Evolutionary conservation across 2,329 filamentous ascomycete species (phyloP).

Genomic region (Cercospora nicotianae): DNA sequence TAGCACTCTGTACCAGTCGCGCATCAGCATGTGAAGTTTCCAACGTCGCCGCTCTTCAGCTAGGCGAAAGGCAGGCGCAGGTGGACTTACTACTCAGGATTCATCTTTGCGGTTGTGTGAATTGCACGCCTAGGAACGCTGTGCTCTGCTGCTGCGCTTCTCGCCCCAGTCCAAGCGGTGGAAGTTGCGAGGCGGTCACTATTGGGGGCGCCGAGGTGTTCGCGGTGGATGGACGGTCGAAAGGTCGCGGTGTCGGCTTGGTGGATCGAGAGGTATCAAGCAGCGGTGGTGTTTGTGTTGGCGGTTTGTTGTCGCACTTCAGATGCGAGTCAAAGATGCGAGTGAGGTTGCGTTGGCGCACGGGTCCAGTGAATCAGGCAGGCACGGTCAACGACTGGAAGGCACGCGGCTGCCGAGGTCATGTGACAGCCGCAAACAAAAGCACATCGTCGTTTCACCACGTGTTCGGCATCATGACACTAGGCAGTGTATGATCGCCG

Average conservation of each 20-base stretch:
- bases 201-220: constrained; percentile 13
- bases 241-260: not conserved
- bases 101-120: constrained; percentile 57
- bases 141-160: constrained; percentile 6
- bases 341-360: constrained; percentile 11
- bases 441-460: constrained; percentile 7
- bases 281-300: not conserved
- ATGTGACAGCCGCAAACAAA: constrained; percentile 10
- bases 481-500: not conserved
- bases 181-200: constrained; percentile 8
- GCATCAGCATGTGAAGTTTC: constrained; percentile 18
- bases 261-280: not conserved
- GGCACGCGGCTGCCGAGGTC: not conserved
- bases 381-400: constrained; percentile 7
- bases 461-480: not conserved
- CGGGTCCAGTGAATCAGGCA: constrained; percentile 6
- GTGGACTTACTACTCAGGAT: constrained; percentile 78
- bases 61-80: constrained; percentile 34
- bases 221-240: not conserved
- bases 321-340: constrained; percentile 9
- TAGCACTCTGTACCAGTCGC: not conserved
- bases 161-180: not conserved
- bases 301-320: constrained; percentile 6
- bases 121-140: constrained; percentile 4
- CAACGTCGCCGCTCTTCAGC: constrained; percentile 8